Evolutionary conservation across 306 rosid genomes (phyloP), one percentile per base, ranked within the genome.

Genomic region (Acmispon strigosus): DNA sequence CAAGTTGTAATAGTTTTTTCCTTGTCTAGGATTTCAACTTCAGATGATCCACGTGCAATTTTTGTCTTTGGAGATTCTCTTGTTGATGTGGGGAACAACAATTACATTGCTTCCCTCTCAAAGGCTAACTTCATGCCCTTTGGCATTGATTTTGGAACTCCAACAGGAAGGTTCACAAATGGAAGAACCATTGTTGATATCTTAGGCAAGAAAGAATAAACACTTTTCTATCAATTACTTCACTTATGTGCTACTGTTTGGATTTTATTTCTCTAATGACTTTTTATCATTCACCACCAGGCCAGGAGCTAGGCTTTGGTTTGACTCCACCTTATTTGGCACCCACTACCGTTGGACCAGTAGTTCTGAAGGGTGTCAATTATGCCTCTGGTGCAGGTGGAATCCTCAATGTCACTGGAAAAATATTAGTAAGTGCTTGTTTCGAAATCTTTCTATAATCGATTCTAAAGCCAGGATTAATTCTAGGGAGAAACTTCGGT

Each of bases 331-430:
- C 92, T n/a, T 88, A 88, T 80, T 34, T 86, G 53, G 84, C 90
- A 7, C 92, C 90, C 12, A 62, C 95, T 7, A 80, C 89, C 48
- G 17, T 71, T 2, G 92, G 88, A 22, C 29, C 73, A 6, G 69
- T 64, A 18, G 13, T 86, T 81, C 68, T 90, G 44, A 62, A 65
- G 45, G 95, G 96, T 50, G 88, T 83, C 18, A 90, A 90, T 36
- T 88, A 88, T 74, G 96, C 92, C 69, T 90, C 90, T 29, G 92
- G 95, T 16, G 87, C 86, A 27, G 68, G 85, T 74, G 95, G 95
- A 76, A 86, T 90, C 76, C 85, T 88, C 19, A 88, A 88, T 17
- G 3, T 37, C 24, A 86, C 90, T 0, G 96, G 92, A 45, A 62
- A 81, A 52, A 19, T 83, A 22, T 84, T 83, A 56, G 96, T 86